Evolutionary conservation across 148 eudicot genomes (phyloP).

Genomic region (Rhododendron williamsianum): DNA sequence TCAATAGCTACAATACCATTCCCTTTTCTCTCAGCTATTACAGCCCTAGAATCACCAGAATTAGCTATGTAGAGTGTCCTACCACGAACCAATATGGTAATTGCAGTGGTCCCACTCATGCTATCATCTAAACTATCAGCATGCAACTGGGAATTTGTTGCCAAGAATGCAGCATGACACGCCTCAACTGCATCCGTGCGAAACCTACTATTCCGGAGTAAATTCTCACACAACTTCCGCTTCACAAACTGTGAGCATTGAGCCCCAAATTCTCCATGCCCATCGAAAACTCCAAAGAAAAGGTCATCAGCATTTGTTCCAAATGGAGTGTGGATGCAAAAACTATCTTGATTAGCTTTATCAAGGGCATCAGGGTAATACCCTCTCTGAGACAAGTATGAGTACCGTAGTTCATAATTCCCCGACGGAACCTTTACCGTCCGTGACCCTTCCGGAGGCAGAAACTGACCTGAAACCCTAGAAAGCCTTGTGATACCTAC

Average conservation of each 20-base stretch:
- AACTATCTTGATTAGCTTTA: slow-evolving; percentile 98
- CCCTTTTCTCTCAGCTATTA: slow-evolving; percentile 81
- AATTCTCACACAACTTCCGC: slow-evolving; percentile 78
- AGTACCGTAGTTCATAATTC: slow-evolving; percentile 62
- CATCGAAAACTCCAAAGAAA: slow-evolving; percentile 95
- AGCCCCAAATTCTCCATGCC: slow-evolving; percentile 92
- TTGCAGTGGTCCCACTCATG: slow-evolving; percentile 98
- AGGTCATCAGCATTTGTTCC: slow-evolving; percentile 75
- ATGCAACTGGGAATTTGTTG: slow-evolving; percentile 84
- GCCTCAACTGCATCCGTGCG: slow-evolving; percentile 76
- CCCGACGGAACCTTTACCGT: slow-evolving; percentile 65
- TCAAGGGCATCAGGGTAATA: slow-evolving; percentile 99
- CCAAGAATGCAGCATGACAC: slow-evolving; percentile 69
- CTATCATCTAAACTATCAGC: slow-evolving; percentile 83
- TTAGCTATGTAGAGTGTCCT: slow-evolving; percentile 74
- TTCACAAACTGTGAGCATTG: slow-evolving; percentile 94
- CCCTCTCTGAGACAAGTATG: slow-evolving; percentile 87
- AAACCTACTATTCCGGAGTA: slow-evolving; percentile 65
- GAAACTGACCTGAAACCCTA: slow-evolving; percentile 84
- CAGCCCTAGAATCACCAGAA: slow-evolving; percentile 95
- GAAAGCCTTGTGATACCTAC: slow-evolving; percentile 77
- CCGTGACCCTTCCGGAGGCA: slow-evolving; percentile 78
- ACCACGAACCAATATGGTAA: slow-evolving; percentile 82
- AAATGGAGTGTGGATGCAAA: slow-evolving; percentile 92
- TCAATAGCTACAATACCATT: slow-evolving; percentile 80